phyloP scores from a whole-genome alignment of 148 eudicot species.

The Vaccinium vitisidaea region DNA sequence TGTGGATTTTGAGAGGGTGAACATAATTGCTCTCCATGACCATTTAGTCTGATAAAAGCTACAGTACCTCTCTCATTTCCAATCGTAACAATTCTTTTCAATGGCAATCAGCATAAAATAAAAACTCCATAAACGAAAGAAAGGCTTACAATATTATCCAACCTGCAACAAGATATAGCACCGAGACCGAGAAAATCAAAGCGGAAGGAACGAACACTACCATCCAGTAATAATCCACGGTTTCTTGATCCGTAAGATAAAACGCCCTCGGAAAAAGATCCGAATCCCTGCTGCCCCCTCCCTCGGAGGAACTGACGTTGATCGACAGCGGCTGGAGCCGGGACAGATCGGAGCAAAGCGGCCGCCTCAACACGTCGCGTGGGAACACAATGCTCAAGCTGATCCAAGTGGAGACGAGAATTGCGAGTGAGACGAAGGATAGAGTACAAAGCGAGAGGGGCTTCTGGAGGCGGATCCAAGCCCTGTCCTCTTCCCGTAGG shows the following conservation, averaged over 20 bases:
- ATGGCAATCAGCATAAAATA: too few species aligned
- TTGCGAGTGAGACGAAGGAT: conserved; percentile 37
- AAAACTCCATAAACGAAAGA: background rate
- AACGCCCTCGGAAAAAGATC: conserved; percentile 68
- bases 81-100: background rate
- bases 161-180: conserved; percentile 63
- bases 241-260: conserved; percentile 79
- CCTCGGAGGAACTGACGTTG: conserved; percentile 25
- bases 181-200: conserved; percentile 47
- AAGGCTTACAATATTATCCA: conserved; percentile 17
- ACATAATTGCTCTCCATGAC: too few species aligned
- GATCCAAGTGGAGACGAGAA: conserved; percentile 47
- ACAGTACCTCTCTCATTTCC: background rate
- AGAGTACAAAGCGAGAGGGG: conserved; percentile 34
- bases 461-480: conserved; percentile 50
- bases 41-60: background rate
- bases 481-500: conserved; percentile 77
- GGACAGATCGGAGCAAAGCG: conserved; percentile 49
- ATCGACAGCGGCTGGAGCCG: conserved; percentile 54
- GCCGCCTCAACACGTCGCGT: conserved; percentile 41
- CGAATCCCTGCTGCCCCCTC: conserved; percentile 24
- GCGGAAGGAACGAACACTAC: conserved; percentile 72
- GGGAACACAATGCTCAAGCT: conserved; percentile 80
- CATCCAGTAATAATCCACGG: conserved; percentile 79
- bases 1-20: too few species aligned